These are phyloP conservation scores for Neopestalotiopsis sp. DNA, from an alignment of 2,329 filamentous ascomycete species.

Conservation along the genomic window DNA sequence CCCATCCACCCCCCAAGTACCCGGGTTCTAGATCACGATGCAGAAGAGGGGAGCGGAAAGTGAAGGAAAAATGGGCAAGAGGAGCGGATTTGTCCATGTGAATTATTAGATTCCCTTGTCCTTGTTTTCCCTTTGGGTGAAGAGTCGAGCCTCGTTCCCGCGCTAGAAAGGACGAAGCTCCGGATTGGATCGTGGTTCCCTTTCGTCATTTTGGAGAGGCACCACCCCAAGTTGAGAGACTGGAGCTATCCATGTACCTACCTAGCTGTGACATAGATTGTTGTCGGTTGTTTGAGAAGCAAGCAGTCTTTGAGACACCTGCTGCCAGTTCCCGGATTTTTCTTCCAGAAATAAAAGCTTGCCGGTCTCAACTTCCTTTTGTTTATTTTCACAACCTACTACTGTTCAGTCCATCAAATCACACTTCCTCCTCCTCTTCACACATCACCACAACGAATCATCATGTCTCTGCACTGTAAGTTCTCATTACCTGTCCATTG, in stretches of 20 bases:
- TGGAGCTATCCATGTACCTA: no score
- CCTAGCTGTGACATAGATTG: background rate
- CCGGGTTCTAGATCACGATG: conserved; percentile 13
- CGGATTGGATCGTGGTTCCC: conserved; percentile 11
- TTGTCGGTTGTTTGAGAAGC: background rate
- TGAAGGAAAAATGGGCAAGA: background rate
- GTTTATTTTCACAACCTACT: conserved; percentile 11
- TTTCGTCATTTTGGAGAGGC: conserved; percentile 17
- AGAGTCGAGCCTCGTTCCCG: background rate
- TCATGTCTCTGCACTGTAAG: conserved; percentile 67
- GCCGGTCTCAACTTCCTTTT: conserved; percentile 6
- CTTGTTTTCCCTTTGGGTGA: background rate
- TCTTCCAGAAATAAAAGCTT: conserved; percentile 11
- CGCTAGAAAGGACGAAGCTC: conserved; percentile 7
- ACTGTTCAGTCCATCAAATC: conserved; percentile 4
- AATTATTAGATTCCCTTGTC: background rate
- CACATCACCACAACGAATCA: conserved; percentile 33
- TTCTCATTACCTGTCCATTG: conserved; percentile 22
- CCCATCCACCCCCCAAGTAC: background rate
- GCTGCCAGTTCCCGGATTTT: background rate
- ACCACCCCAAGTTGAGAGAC: background rate
- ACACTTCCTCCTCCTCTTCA: conserved; percentile 8
- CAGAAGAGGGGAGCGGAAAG: background rate
- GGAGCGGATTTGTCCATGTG: background rate
- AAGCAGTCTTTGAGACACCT: conserved; percentile 11